Conservation (phyloP, 208 protist species). For the Giardia muris region DNA sequence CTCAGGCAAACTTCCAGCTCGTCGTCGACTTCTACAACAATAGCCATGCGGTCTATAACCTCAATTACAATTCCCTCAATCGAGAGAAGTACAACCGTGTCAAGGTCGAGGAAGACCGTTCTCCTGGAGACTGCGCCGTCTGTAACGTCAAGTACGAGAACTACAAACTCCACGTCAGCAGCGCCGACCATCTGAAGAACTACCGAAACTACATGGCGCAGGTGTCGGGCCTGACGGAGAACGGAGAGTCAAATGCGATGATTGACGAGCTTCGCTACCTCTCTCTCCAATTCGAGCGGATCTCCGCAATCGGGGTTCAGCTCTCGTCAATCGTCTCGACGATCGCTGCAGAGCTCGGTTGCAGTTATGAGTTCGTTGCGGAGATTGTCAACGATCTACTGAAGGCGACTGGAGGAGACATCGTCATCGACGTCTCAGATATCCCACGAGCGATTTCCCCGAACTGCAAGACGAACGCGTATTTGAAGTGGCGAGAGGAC, state of each 20-base stretch:
- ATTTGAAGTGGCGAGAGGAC: conserved; percentile 13
- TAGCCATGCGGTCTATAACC: background rate
- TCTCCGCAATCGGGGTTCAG: background rate
- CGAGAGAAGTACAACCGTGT: conserved; percentile 3
- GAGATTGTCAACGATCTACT: background rate
- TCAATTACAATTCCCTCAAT: conserved; percentile 5
- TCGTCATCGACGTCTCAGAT: background rate
- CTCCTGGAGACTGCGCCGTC: conserved; percentile 4
- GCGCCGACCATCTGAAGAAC: background rate
- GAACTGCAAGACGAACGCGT: conserved; percentile 20
- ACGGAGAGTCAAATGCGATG: background rate
- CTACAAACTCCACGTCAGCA: background rate
- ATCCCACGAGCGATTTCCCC: background rate
- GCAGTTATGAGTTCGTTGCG: background rate
- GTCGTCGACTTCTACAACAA: background rate
- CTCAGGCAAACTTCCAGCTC: background rate
- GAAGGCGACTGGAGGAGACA: background rate
- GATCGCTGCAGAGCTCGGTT: conserved; percentile 7
- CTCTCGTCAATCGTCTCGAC: background rate
- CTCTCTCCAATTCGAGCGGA: background rate
- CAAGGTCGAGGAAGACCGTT: conserved; percentile 5
- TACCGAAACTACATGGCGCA: background rate
- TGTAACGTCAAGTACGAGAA: conserved; percentile 14
- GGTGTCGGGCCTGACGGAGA: background rate
- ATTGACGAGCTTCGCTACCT: background rate